Evolutionary conservation across 1,284 basidiomycete genomes (phyloP).

Genomic region (Marasmius fiardii): DNA sequence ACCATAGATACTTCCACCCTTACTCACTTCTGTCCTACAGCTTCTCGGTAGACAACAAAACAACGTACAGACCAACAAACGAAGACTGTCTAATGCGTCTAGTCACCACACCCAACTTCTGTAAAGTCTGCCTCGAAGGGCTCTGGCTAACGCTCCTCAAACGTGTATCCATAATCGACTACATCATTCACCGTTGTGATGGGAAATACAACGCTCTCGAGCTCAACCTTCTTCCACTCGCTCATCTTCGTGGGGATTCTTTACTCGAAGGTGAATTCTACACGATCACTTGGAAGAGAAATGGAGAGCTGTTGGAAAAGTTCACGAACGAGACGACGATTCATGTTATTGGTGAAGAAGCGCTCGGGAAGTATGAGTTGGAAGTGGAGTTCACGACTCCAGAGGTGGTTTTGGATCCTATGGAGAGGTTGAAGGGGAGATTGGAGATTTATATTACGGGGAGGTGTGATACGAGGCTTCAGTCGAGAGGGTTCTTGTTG

Average conservation of each 20-base stretch:
- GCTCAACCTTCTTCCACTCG: constrained; percentile 54
- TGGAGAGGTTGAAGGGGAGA: constrained; percentile 23
- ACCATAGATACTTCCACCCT: constrained; percentile 5
- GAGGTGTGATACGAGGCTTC: neutral
- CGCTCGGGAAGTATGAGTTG: constrained; percentile 38
- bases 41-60: constrained; percentile 56
- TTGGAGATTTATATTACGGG: neutral
- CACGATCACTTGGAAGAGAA: constrained; percentile 49
- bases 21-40: constrained; percentile 27
- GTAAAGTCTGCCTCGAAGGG: constrained; percentile 70
- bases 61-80: constrained; percentile 75
- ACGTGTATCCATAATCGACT: constrained; percentile 61
- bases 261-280: constrained; percentile 46
- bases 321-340: constrained; percentile 49
- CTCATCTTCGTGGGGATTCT: constrained; percentile 44
- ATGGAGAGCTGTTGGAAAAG: constrained; percentile 36
- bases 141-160: constrained; percentile 66
- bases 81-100: constrained; percentile 83
- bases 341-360: constrained; percentile 30
- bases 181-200: constrained; percentile 34
- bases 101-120: constrained; percentile 70
- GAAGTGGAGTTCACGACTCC: constrained; percentile 51
- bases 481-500: neutral
- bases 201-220: constrained; percentile 28
- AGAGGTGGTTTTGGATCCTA: constrained; percentile 48